These are phyloP conservation scores for Lachancea dasiensis DNA, from an alignment of 805 yeast species.

Conservation along the genomic window DNA sequence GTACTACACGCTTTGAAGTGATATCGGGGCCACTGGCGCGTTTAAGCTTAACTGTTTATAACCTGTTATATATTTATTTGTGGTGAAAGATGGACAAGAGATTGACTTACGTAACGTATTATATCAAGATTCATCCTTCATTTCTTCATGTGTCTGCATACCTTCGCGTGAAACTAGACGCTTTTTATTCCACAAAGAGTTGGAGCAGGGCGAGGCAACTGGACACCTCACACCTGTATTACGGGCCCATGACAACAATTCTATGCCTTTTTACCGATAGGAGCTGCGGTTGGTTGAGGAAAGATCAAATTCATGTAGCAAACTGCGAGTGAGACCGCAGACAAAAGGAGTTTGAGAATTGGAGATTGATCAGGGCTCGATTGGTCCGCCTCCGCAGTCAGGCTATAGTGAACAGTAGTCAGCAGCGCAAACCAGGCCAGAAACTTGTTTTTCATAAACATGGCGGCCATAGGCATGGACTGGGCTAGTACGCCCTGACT, in stretches of 20 bases:
- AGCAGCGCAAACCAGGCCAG: slow-evolving; percentile 48
- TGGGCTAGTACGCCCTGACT: slow-evolving; percentile 39
- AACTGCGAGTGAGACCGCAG: slow-evolving; percentile 43
- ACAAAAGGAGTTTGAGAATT: slow-evolving; percentile 37
- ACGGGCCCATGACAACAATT: not conserved
- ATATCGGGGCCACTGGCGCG: too few species aligned
- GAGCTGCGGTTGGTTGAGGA: slow-evolving; percentile 32
- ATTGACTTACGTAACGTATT: too few species aligned
- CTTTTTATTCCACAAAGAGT: too few species aligned
- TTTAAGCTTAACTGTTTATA: too few species aligned
- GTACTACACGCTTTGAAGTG: too few species aligned
- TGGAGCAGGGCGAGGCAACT: too few species aligned
- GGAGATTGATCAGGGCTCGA: slow-evolving; percentile 40
- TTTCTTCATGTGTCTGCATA: too few species aligned
- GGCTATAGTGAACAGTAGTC: slow-evolving; percentile 37
- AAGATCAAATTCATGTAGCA: slow-evolving; percentile 50
- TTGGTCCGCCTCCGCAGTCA: slow-evolving; percentile 29
- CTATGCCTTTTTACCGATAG: slow-evolving; percentile 1
- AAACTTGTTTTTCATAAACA: slow-evolving; percentile 47
- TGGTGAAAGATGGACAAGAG: too few species aligned
- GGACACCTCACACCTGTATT: not conserved
- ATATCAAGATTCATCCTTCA: too few species aligned
- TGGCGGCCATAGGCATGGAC: slow-evolving; percentile 63
- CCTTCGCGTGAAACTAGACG: too few species aligned
- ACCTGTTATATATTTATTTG: too few species aligned